A percentile compares a stretch with the other conserved stretches of the same genome.
These are phyloP conservation scores for Citrus australasica DNA, from an alignment of 345 rosid species.

Conservation along the genomic window DNA sequence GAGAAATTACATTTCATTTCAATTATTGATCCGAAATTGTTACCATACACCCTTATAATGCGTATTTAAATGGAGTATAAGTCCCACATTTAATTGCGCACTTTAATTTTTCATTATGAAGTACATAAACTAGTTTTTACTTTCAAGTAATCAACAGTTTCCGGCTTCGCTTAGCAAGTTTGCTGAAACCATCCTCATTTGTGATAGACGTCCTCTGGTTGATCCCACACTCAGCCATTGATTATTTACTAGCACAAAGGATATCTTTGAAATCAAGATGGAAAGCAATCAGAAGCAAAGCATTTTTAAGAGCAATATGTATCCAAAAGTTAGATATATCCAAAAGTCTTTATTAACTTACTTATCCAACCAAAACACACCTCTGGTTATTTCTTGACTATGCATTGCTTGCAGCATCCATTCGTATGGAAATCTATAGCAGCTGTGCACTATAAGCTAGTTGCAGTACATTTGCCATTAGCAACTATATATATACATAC, in stretches of 20 bases:
- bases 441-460: background rate
- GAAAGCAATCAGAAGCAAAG: background rate
- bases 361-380: background rate
- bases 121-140: too few relatives aligned
- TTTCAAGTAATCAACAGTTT: background rate
- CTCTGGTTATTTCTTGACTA: background rate
- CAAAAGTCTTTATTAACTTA: background rate
- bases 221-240: background rate
- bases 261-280: background rate
- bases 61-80: background rate
- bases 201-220: background rate
- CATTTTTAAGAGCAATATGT: background rate
- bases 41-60: background rate
- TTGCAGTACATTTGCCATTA: background rate
- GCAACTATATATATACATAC: background rate
- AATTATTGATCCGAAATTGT: background rate
- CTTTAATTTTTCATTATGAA: background rate
- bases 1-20: background rate
- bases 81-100: background rate
- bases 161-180: background rate
- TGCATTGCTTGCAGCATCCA: background rate
- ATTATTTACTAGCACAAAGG: background rate
- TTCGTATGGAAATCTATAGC: background rate
- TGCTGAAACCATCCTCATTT: background rate
- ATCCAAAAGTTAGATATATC: background rate